These are phyloP conservation scores for Gossypium australe DNA, from an alignment of 345 rosid genomes.

Conservation along the genomic window DNA sequence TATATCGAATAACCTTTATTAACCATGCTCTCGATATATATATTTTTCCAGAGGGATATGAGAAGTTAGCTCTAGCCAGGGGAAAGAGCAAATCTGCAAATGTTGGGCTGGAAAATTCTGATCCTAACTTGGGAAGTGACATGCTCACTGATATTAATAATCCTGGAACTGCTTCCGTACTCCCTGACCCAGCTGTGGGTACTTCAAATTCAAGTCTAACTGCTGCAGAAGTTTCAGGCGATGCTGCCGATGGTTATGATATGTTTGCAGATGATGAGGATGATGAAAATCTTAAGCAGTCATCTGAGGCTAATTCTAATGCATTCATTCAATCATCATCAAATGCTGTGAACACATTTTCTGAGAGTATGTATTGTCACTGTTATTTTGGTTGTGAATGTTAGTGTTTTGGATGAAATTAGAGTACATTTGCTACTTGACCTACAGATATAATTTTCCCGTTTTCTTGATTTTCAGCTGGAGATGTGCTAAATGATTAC, in stretches of 20 bases:
- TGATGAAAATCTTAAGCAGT: conserved; percentile 26
- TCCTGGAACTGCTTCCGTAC: conserved; percentile 23
- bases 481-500: conserved; percentile 54
- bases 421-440: not conserved
- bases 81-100: conserved; percentile 26
- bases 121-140: conserved; percentile 15
- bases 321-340: conserved; percentile 29
- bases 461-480: conserved; percentile 40
- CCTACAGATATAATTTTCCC: not conserved
- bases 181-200: conserved; percentile 18
- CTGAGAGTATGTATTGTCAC: conserved; percentile 32
- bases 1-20: not conserved
- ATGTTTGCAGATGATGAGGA: conserved; percentile 87
- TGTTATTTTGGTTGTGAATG: not conserved
- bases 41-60: conserved; percentile 68
- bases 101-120: conserved; percentile 18
- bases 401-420: not conserved
- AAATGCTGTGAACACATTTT: conserved; percentile 15
- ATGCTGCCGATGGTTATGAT: conserved; percentile 46
- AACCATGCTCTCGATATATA: not conserved
- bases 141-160: conserved; percentile 20
- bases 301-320: conserved; percentile 31
- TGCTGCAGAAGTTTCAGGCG: conserved; percentile 22
- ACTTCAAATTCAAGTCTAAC: conserved; percentile 25
- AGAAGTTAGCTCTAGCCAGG: conserved; percentile 57